Evolutionary conservation across 2,329 filamentous ascomycete genomes (phyloP), one percentile per base, ranked within the genome.

Genomic region (Beauveria sp.): DNA sequence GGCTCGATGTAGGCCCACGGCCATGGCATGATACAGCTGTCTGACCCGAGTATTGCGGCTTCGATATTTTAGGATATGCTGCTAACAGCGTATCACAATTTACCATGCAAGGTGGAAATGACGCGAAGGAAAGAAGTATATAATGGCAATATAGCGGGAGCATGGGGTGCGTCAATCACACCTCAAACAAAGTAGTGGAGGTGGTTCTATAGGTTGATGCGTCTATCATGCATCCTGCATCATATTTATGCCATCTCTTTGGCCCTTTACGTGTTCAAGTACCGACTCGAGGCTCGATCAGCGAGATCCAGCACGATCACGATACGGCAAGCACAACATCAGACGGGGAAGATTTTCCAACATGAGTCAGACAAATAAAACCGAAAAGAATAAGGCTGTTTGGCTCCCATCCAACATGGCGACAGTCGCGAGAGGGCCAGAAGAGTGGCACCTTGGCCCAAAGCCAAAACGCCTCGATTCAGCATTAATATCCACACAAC

Each of bases 401-500:
- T 22, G 40, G 40, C 40, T n/a, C 16, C 37, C 37, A 20, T 37
- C 14, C 34, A 26, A 8, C 51, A 43, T 54, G 18, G 34, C 52
- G 22, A 22, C 41, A 44, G 52, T 55, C n/a, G 24, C 24, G 28
- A 14, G 9, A 54, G 30, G 34, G 37, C 52, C 22, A 28, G 5
- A 34, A 55, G 24, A 44, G 53, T 55, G 53, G 41, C 26, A 26
- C 53, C 53, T 37, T 37, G 9, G 20, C 40, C 41, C 12, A 46
- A 34, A 55, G 53, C 53, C 41, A 37, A 55, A 55, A 55, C 53
- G 55, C 55, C 54, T 28, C 22, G 20, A 57, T 40, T 50, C 12
- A 10, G 44, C 30, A 40, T 40, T 26, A 18, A 50, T 50, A 57
- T 34, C 55, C 55, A 57, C 30, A 40, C 9, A 46, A 37, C 34